Base-by-base conservation (phyloP, 1,139 yeast species). In the Spencermartinsiella ligniputridi region DNA sequence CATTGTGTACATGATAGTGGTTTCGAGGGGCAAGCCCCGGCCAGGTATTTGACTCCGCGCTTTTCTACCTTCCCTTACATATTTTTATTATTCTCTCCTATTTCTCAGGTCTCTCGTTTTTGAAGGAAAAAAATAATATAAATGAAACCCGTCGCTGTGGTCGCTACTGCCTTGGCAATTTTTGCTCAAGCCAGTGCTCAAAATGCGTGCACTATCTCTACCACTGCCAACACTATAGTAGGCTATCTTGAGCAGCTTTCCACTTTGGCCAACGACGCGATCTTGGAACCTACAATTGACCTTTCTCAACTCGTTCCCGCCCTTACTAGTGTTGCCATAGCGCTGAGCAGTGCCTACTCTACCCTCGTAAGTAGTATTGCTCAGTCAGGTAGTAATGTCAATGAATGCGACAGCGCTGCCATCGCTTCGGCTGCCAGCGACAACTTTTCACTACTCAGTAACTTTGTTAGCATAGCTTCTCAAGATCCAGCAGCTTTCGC, bases 231-330 rank as follows among this genome's bases (percentile, higher is more conserved):
- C 25, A 39, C 45, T 36, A 36, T 50, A 27, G 27, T 27, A 5
- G 37, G 50, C 9, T 50, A 48, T 42, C 35, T 51, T 21, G 22
- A 29, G 11, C 37, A 40, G 16, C 38, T 51, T 19, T 42, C 44
- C 27, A 37, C 40, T 18, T 50, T 47, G 34, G 42, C 47, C 22
- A 41, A 29, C 19, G 42, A 49, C 27, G 54, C 53, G 19, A 32
- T 41, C 29, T 17, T 35, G 24, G 48, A 48, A 24, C 51, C 54
- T 27, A 13, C 44, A n/a, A 30, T 41, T 15, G 45, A 51, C 40
- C 53, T 47, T 45, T 20, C 22, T n/a, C 37, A 42, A 19, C 43
- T 42, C 27, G 35, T 41, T 22, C 12, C 46, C 15, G 32, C 49
- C 20, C 25, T 35, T 19, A 21, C 29, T 16, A 51, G 51, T 25